Conservation (phyloP, 2,329 filamentous ascomycete genomes). For the Cephalotrichum gorgonifer region DNA sequence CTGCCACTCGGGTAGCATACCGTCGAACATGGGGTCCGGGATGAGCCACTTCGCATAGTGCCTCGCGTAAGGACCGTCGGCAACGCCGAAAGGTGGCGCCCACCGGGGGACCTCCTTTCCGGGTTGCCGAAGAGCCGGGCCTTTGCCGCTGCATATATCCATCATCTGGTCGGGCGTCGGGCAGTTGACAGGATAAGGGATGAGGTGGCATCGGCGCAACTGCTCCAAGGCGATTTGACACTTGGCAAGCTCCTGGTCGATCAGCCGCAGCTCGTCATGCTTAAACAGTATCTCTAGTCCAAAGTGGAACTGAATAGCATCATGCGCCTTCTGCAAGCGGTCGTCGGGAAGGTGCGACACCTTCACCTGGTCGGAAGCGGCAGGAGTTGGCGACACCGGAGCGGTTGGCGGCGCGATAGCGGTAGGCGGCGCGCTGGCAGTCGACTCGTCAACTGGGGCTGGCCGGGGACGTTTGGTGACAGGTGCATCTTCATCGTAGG, state of each 20-base stretch:
- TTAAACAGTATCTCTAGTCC: conserved; percentile 87
- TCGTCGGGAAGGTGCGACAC: background rate
- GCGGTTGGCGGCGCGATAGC: background rate
- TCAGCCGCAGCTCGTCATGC: conserved; percentile 86
- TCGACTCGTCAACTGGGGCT: background rate
- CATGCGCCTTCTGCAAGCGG: background rate
- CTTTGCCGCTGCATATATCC: conserved; percentile 64
- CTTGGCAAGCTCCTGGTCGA: conserved; percentile 93
- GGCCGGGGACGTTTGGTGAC: background rate
- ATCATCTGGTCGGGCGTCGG: conserved; percentile 57
- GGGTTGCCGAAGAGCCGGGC: conserved; percentile 53
- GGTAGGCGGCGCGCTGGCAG: background rate
- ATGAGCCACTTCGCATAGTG: conserved; percentile 96
- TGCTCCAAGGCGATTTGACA: conserved; percentile 91
- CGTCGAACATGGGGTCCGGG: conserved; percentile 79
- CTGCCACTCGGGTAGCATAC: conserved; percentile 38
- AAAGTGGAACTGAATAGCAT: conserved; percentile 67
- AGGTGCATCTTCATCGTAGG: conserved; percentile 13
- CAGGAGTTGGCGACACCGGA: background rate
- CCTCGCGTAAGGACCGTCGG: conserved; percentile 83
- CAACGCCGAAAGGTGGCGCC: conserved; percentile 82
- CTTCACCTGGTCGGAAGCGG: background rate
- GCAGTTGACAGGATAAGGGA: conserved; percentile 71
- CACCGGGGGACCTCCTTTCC: conserved; percentile 61
- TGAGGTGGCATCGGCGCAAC: conserved; percentile 80